Percentiles rank a stretch among this genome's conserved stretches.
Evolutionary conservation across 2,329 filamentous ascomycete species (phyloP).

Genomic region (Talaromyces sp.): DNA sequence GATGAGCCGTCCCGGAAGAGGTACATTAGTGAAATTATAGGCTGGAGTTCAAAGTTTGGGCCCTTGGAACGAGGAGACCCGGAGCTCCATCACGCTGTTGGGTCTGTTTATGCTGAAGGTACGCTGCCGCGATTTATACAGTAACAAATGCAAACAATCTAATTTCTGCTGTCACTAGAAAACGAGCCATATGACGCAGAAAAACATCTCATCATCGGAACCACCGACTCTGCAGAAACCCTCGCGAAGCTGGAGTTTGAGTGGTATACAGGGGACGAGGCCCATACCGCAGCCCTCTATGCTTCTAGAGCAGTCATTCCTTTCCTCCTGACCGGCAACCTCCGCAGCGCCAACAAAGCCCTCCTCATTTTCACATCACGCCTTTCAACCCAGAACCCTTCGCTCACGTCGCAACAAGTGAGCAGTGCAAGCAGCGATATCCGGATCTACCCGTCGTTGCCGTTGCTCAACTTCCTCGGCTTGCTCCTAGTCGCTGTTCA

Average conservation of each 20-base stretch:
- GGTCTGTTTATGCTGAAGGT: slow-evolving; percentile 79
- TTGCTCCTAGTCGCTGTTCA: slow-evolving; percentile 79
- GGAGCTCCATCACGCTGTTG: slow-evolving; percentile 88
- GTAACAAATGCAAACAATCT: neutral
- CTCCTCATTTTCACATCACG: slow-evolving; percentile 69
- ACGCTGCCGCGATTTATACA: slow-evolving; percentile 13
- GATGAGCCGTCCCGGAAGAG: slow-evolving; percentile 90
- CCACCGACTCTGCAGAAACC: slow-evolving; percentile 76
- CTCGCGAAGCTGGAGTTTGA: slow-evolving; percentile 81
- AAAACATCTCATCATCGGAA: slow-evolving; percentile 80
- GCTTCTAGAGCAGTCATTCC: slow-evolving; percentile 81
- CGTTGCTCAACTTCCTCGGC: slow-evolving; percentile 91
- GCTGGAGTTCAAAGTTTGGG: slow-evolving; percentile 80
- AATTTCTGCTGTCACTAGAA: slow-evolving; percentile 45
- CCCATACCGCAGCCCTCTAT: slow-evolving; percentile 81
- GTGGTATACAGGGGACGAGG: slow-evolving; percentile 87
- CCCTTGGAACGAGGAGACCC: slow-evolving; percentile 88
- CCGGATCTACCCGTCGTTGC: slow-evolving; percentile 81
- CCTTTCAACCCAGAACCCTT: slow-evolving; percentile 52
- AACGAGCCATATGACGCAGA: slow-evolving; percentile 92
- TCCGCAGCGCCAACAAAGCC: slow-evolving; percentile 79
- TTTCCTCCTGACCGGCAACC: slow-evolving; percentile 84
- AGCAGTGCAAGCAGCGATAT: slow-evolving; percentile 67
- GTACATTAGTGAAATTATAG: slow-evolving; percentile 80
- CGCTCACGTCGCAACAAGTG: slow-evolving; percentile 74